Percentiles rank a stretch among this genome's conserved stretches.
phyloP scores from a whole-genome alignment of 768 basidiomycete species.

The Tylopilus sp. region DNA sequence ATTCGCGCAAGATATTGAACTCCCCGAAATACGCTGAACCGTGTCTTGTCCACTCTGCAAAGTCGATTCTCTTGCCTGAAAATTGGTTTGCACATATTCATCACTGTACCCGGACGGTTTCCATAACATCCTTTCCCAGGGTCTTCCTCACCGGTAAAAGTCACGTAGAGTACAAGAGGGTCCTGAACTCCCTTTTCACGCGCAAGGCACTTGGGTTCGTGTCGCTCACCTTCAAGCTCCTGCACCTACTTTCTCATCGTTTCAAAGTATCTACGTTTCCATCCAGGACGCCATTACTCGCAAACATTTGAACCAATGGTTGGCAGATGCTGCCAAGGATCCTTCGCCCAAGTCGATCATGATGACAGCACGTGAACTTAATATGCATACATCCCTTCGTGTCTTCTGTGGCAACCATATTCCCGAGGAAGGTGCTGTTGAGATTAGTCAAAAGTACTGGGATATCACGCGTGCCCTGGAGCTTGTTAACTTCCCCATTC shows the following conservation, averaged over 20 bases:
- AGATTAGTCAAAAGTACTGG: slow-evolving; percentile 96
- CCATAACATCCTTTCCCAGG: slow-evolving; percentile 41
- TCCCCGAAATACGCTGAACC: slow-evolving; percentile 91
- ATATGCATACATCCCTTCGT: slow-evolving; percentile 95
- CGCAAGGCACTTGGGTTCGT: slow-evolving; percentile 85
- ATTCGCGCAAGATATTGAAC: slow-evolving; percentile 93
- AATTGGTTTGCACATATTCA: slow-evolving; percentile 65
- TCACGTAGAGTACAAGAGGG: slow-evolving; percentile 91
- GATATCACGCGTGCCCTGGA: slow-evolving; percentile 91
- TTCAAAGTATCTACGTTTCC: slow-evolving; percentile 68
- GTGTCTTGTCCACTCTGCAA: slow-evolving; percentile 89
- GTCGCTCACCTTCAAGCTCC: neutral
- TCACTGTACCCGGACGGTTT: neutral
- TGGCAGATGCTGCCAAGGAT: slow-evolving; percentile 49
- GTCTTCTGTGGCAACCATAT: slow-evolving; percentile 95
- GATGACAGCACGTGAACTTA: slow-evolving; percentile 88
- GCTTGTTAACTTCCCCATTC: slow-evolving; percentile 97
- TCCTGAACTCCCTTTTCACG: slow-evolving; percentile 89
- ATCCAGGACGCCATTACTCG: slow-evolving; percentile 84
- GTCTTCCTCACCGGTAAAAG: slow-evolving; percentile 96
- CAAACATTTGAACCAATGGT: slow-evolving; percentile 73
- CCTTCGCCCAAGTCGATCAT: slow-evolving; percentile 61
- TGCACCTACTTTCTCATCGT: neutral
- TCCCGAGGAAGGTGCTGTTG: slow-evolving; percentile 68
- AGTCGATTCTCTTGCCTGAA: slow-evolving; percentile 75